phyloP scores from a whole-genome alignment of 305 asterid species.

The Solanum hybrid region DNA sequence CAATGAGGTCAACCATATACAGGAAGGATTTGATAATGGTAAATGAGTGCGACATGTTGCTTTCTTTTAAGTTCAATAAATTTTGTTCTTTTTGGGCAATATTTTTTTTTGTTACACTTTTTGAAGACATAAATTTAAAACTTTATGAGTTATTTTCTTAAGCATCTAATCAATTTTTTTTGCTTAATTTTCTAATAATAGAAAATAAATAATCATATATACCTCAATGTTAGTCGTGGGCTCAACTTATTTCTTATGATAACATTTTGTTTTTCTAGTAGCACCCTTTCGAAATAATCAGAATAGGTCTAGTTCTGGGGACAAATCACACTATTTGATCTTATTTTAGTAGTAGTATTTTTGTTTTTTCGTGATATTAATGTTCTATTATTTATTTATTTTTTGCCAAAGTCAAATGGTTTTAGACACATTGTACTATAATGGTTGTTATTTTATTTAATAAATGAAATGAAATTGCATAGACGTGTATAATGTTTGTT shows the following conservation, averaged over 20 bases:
- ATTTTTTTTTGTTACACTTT: not conserved
- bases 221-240: not conserved
- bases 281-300: not conserved
- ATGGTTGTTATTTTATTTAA: not conserved
- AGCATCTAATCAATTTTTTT: not conserved
- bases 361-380: not conserved
- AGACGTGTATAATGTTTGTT: not conserved
- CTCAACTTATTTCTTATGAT: not conserved
- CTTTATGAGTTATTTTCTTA: not conserved
- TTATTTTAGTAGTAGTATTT: not conserved
- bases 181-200: not conserved
- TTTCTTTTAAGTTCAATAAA: not conserved
- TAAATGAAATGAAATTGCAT: not conserved
- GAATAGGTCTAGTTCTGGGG: not conserved
- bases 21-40: not conserved
- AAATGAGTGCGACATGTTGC: slow-evolving; percentile 12
- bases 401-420: not conserved
- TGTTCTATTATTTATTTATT: not conserved
- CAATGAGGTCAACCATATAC: not conserved
- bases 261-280: not conserved
- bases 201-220: not conserved
- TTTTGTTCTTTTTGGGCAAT: not conserved
- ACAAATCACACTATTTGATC: not conserved
- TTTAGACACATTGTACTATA: not conserved
- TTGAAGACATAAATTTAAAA: not conserved